Conservation (phyloP, 495 filamentous ascomycete species). For the Amorphotheca resinae region DNA sequence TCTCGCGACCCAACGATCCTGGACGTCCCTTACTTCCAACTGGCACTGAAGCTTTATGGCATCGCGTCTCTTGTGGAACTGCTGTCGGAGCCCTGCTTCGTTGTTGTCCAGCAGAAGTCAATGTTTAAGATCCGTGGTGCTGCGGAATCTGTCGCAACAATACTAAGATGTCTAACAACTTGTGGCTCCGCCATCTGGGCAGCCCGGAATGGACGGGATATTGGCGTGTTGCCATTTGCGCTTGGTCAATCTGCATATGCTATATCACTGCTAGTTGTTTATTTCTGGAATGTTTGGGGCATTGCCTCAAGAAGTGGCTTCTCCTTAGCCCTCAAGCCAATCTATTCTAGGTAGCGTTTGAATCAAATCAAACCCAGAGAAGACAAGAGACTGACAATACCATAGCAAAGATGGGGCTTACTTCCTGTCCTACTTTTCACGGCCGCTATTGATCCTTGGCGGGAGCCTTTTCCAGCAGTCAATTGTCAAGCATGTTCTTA, state of each 20-base stretch:
- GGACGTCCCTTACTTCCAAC: slow-evolving; percentile 48
- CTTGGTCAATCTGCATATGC: slow-evolving; percentile 76
- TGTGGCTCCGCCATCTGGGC: slow-evolving; percentile 53
- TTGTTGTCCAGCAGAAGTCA: slow-evolving; percentile 66
- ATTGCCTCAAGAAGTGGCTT: slow-evolving; percentile 38
- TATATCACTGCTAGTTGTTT: slow-evolving; percentile 50
- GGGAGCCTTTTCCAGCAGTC: slow-evolving; percentile 76
- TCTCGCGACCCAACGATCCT: slow-evolving; percentile 23
- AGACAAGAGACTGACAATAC: slow-evolving; percentile 1
- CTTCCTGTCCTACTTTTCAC: slow-evolving; percentile 50
- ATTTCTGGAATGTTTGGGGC: slow-evolving; percentile 36
- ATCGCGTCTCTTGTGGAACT: slow-evolving; percentile 72
- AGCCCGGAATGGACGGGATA: slow-evolving; percentile 28
- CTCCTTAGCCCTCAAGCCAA: slow-evolving; percentile 33
- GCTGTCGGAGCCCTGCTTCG: slow-evolving; percentile 71
- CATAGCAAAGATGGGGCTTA: slow-evolving; percentile 26
- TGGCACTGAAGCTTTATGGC: slow-evolving; percentile 55
- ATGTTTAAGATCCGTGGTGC: slow-evolving; percentile 65
- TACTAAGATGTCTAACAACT: slow-evolving; percentile 60
- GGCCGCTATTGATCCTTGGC: slow-evolving; percentile 52
- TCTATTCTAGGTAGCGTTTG: slow-evolving; percentile 16
- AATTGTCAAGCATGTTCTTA: slow-evolving; percentile 79
- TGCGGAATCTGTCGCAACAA: slow-evolving; percentile 68
- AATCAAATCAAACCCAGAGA: not conserved
- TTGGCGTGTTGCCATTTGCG: slow-evolving; percentile 81